These are phyloP conservation scores for Sarocladium oryzae DNA, from an alignment of 2,329 filamentous ascomycete genomes.

Conservation along the genomic window DNA sequence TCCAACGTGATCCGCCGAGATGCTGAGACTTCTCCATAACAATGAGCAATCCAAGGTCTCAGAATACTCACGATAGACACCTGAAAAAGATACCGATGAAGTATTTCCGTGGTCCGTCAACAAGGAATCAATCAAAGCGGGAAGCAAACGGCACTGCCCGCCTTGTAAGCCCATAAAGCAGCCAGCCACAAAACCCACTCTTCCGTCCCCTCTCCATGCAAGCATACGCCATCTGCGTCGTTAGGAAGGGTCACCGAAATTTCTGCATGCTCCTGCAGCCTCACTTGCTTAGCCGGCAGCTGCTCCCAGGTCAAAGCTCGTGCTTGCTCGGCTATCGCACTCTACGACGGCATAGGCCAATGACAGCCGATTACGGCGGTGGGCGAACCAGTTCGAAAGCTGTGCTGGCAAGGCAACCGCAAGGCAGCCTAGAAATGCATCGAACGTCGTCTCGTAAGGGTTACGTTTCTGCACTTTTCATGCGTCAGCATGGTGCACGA, in stretches of 20 bases:
- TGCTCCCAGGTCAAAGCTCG: no score
- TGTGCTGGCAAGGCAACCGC: conserved; percentile 1
- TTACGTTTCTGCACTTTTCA: background rate
- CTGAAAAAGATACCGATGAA: no score
- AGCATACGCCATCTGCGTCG: background rate
- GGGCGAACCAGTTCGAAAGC: background rate
- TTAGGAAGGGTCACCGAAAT: background rate
- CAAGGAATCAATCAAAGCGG: background rate
- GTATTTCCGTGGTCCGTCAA: no score
- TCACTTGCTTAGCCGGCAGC: conserved; percentile 3
- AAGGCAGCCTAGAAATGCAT: background rate
- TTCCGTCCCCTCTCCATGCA: background rate
- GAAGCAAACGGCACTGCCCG: background rate
- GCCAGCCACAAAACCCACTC: background rate
- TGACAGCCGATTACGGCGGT: background rate
- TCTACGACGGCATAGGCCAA: no score
- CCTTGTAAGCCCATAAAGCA: background rate
- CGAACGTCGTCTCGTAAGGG: background rate
- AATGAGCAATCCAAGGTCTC: background rate
- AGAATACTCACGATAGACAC: background rate
- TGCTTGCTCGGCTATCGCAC: no score
- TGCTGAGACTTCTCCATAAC: no score
- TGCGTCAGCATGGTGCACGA: background rate
- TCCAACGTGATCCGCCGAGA: no score
- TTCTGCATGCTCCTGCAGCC: background rate